A percentile compares a stretch with the other conserved stretches of the same genome.
phyloP scores from a whole-genome alignment of 768 basidiomycete genomes.

The Mycena metata region DNA sequence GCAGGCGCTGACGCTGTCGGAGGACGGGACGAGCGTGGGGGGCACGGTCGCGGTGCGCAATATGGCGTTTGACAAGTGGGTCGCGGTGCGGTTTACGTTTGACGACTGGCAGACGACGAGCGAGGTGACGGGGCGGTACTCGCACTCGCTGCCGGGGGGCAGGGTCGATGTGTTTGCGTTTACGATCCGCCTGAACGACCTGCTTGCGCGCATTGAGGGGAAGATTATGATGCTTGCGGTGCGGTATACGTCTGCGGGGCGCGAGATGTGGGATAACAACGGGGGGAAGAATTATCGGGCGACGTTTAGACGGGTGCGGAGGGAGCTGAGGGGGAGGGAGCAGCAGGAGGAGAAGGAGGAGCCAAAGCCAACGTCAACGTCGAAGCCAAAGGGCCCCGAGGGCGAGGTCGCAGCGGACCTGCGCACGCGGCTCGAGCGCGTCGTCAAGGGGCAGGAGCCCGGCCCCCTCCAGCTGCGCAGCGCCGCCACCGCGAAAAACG shows the following conservation, averaged over 20 bases:
- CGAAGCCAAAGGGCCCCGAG: conserved; percentile 45
- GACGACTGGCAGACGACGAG: conserved; percentile 97
- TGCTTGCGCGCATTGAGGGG: conserved; percentile 82
- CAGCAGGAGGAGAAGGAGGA: conserved; percentile 31
- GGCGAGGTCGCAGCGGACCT: conserved; percentile 71
- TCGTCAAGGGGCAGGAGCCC: conserved; percentile 57
- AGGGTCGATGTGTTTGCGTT: conserved; percentile 84
- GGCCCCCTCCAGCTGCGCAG: conserved; percentile 39
- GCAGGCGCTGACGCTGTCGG: conserved; percentile 66
- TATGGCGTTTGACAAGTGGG: conserved; percentile 87
- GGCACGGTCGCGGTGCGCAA: conserved; percentile 88
- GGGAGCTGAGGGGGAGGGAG: conserved; percentile 9
- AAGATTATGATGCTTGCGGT: conserved; percentile 87
- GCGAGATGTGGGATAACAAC: conserved; percentile 96
- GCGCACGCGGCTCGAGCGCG: conserved; percentile 74
- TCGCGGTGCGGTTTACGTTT: conserved; percentile 92
- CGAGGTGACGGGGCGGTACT: conserved; percentile 87
- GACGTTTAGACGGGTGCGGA: conserved; percentile 63
- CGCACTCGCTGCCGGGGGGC: conserved; percentile 58
- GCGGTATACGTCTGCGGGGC: conserved; percentile 75
- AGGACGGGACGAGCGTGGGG: conserved; percentile 68
- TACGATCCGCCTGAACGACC: conserved; percentile 80
- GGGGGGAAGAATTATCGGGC: conserved; percentile 81
- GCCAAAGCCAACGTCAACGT: conserved; percentile 41
- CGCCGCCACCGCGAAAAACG: conserved; percentile 25